Percentiles rank a stretch among this genome's conserved stretches.
phyloP scores from a whole-genome alignment of 805 yeast species.

The Nakazawaea ambrosiae region DNA sequence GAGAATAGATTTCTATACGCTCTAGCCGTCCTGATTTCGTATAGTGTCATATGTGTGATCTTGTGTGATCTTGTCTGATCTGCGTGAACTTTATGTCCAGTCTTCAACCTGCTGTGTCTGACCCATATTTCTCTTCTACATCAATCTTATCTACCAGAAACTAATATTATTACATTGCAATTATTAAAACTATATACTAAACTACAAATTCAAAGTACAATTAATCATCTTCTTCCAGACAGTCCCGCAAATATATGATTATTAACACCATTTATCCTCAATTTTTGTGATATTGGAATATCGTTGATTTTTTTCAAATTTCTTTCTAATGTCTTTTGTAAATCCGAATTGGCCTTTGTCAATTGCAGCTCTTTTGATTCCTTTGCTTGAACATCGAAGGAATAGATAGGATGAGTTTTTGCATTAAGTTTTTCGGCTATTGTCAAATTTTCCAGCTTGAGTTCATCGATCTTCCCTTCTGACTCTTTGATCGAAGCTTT shows the following conservation, averaged over 20 bases:
- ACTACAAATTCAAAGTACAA: too few relatives aligned
- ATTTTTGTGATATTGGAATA: slow-evolving; percentile 11
- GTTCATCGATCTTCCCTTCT: slow-evolving; percentile 5
- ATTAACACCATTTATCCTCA: slow-evolving; percentile 10
- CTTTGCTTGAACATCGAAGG: not conserved
- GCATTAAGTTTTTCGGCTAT: not conserved
- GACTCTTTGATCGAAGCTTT: slow-evolving; percentile 40
- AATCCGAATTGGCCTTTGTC: slow-evolving; percentile 2
- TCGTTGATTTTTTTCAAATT: slow-evolving; percentile 9
- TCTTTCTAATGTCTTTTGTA: slow-evolving; percentile 6
- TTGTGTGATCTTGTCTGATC: too few relatives aligned
- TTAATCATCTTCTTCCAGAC: not conserved
- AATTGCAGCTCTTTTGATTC: not conserved
- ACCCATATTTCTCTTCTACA: too few relatives aligned
- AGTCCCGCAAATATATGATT: slow-evolving; percentile 6
- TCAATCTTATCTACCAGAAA: too few relatives aligned
- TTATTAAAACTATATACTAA: too few relatives aligned
- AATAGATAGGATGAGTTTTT: not conserved
- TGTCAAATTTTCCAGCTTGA: not conserved
- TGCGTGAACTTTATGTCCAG: too few relatives aligned
- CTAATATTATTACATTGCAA: too few relatives aligned
- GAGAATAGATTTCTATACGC: too few relatives aligned
- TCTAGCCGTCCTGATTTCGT: too few relatives aligned
- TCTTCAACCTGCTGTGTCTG: too few relatives aligned
- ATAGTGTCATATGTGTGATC: too few relatives aligned